phyloP scores from a whole-genome alignment of 805 yeast genomes.

The Cyberlindnera japonica region DNA sequence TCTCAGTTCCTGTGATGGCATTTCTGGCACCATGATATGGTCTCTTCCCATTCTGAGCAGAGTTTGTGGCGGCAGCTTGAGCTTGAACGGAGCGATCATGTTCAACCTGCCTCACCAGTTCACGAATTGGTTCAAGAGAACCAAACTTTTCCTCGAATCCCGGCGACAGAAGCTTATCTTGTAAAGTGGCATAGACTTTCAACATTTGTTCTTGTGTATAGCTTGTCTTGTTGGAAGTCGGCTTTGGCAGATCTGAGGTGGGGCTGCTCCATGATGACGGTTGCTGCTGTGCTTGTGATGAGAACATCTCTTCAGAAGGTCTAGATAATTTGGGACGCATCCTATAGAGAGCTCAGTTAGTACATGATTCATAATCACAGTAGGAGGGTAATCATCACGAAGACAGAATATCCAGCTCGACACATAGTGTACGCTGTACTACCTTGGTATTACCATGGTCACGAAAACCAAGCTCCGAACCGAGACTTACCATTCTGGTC shows the following conservation, averaged over 20 bases:
- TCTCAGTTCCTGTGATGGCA: too few species aligned
- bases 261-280: slow-evolving; percentile 8
- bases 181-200: slow-evolving; percentile 44
- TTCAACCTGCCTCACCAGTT: slow-evolving; percentile 21
- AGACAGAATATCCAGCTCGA: too few species aligned
- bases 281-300: background rate
- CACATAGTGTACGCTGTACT: background rate
- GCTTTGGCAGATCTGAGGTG: slow-evolving; percentile 10
- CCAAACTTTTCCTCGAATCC: slow-evolving; percentile 31
- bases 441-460: background rate
- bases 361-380: background rate
- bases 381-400: background rate
- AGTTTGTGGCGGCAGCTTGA: too few species aligned
- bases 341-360: slow-evolving; percentile 18
- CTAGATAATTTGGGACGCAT: slow-evolving; percentile 31
- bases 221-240: slow-evolving; percentile 13
- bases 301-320: slow-evolving; percentile 1
- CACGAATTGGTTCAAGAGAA: slow-evolving; percentile 29
- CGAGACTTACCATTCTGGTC: slow-evolving; percentile 16
- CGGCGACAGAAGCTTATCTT: slow-evolving; percentile 28
- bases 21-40: background rate
- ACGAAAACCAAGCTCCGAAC: background rate
- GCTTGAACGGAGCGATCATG: slow-evolving; percentile 19
- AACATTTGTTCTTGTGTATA: slow-evolving; percentile 53
- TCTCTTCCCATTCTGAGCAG: slow-evolving; percentile 1